Percentiles rank a stretch among this genome's conserved stretches.
phyloP scores from a whole-genome alignment of 306 rosid genomes.

The Ormosia emarginata region DNA sequence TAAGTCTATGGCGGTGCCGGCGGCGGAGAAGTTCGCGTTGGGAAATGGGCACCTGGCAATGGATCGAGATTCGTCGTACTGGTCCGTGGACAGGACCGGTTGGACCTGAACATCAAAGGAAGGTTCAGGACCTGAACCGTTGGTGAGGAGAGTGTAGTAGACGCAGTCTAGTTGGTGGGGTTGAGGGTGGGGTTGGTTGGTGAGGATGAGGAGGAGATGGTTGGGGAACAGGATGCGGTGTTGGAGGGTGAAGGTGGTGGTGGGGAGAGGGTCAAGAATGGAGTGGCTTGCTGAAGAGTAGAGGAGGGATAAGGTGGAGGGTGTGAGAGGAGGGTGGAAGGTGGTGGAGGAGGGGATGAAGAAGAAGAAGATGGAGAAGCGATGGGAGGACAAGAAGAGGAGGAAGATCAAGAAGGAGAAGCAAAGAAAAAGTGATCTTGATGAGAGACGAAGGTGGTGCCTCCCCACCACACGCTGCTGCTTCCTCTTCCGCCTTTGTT shows the following conservation, averaged over 20 bases:
- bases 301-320: constrained; percentile 52
- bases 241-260: constrained; percentile 25
- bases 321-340: constrained; percentile 44
- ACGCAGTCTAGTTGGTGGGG: constrained; percentile 52
- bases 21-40: constrained; percentile 33
- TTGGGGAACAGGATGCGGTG: constrained; percentile 76
- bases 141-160: constrained; percentile 32
- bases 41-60: constrained; percentile 73
- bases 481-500: constrained; percentile 67
- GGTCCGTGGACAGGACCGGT: constrained; percentile 55
- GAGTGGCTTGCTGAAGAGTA: constrained; percentile 60
- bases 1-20: constrained; percentile 41
- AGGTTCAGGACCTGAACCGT: constrained; percentile 24
- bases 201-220: constrained; percentile 50
- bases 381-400: constrained; percentile 44
- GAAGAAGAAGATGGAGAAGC: constrained; percentile 39
- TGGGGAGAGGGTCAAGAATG: constrained; percentile 45
- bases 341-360: constrained; percentile 37
- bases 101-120: constrained; percentile 10
- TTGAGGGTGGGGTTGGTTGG: not conserved
- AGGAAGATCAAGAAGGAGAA: constrained; percentile 52
- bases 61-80: constrained; percentile 61
- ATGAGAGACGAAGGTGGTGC: constrained; percentile 17
- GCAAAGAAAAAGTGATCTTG: constrained; percentile 63
- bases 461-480: constrained; percentile 26